phyloP scores from a whole-genome alignment of 129 eudicot species.

The Lonicera japonica region DNA sequence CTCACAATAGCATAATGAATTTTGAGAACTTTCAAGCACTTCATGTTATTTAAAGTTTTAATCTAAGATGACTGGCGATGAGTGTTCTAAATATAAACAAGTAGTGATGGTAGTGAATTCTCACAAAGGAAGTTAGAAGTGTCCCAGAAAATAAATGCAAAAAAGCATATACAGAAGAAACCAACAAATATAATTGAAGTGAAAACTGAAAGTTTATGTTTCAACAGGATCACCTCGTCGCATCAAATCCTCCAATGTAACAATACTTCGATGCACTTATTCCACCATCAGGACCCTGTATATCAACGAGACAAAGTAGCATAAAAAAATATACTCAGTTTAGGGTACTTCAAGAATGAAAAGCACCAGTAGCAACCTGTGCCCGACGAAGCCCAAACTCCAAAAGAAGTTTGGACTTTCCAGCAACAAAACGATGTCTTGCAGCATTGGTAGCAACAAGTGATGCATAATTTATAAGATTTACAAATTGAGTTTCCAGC shows the following conservation, averaged over 20 bases:
- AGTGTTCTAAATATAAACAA: not conserved
- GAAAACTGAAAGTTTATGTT: not conserved
- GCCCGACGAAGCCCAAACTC: slow-evolving; percentile 98
- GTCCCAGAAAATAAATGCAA: not conserved
- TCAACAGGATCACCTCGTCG: slow-evolving; percentile 57
- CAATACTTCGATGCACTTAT: slow-evolving; percentile 92
- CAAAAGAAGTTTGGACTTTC: slow-evolving; percentile 76
- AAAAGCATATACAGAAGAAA: not conserved
- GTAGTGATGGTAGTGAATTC: not conserved
- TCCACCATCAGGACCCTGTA: slow-evolving; percentile 96
- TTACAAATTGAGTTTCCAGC: slow-evolving; percentile 85
- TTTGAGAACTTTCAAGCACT: too few relatives aligned
- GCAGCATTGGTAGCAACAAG: slow-evolving; percentile 96
- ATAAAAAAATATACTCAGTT: too few relatives aligned
- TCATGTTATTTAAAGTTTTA: too few relatives aligned
- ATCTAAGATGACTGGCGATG: too few relatives aligned
- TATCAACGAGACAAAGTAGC: slow-evolving; percentile 2
- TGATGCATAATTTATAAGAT: slow-evolving; percentile 90
- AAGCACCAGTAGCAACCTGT: slow-evolving; percentile 50
- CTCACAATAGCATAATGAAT: too few relatives aligned
- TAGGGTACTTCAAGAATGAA: not conserved
- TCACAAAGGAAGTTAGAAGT: not conserved
- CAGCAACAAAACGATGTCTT: slow-evolving; percentile 97
- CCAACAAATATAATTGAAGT: not conserved
- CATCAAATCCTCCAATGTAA: slow-evolving; percentile 98